Conservation (phyloP, 352 stramenopile species). For the Hyaloperonospora arabidopsidis region DNA sequence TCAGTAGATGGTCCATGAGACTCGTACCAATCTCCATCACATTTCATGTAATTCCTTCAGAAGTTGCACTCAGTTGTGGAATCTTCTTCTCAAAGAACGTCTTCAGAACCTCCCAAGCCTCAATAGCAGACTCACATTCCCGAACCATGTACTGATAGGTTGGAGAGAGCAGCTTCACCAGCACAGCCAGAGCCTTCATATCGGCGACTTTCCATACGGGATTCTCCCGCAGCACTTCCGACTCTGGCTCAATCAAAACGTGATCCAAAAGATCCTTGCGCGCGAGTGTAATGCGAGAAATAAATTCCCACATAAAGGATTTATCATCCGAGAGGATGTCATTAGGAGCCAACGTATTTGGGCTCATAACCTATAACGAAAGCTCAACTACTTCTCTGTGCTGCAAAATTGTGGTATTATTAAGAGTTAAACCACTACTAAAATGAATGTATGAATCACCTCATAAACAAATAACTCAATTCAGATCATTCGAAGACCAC, state of each 20-base stretch:
- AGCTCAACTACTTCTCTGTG: too few species aligned
- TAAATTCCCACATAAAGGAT: neutral
- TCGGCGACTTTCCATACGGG: neutral
- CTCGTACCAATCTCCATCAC: constrained; percentile 28
- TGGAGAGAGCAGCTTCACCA: neutral
- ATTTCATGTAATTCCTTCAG: constrained; percentile 17
- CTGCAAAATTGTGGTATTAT: too few species aligned
- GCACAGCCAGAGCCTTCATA: neutral
- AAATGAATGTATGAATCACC: too few species aligned
- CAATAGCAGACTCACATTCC: neutral
- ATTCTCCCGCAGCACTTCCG: neutral
- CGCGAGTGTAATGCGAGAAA: neutral
- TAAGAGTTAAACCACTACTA: too few species aligned
- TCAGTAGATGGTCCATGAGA: neutral
- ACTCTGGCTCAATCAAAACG: neutral
- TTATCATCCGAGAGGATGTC: neutral
- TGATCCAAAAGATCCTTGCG: neutral
- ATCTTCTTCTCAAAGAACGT: constrained; percentile 19
- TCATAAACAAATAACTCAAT: too few species aligned
- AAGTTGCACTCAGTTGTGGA: constrained; percentile 21
- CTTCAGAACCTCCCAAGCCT: constrained; percentile 13
- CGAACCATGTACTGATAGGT: neutral
- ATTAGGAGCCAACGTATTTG: too few species aligned
- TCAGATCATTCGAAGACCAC: too few species aligned
- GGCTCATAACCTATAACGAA: too few species aligned